Base-by-base conservation (phyloP, 2,329 filamentous ascomycete species). In the Apiospora marii region DNA sequence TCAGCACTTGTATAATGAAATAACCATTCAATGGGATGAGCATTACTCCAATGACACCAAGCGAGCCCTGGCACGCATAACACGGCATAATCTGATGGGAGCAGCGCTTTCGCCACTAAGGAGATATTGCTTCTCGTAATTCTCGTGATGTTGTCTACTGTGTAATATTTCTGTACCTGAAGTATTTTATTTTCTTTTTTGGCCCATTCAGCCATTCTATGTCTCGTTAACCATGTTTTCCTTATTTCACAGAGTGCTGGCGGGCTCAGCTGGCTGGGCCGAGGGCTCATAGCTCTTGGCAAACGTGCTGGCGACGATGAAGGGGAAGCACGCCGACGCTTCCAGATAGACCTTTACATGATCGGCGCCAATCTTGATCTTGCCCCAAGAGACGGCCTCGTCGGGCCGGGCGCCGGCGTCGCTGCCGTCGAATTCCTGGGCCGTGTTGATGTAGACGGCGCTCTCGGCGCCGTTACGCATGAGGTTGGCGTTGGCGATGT, bases 401-500 rank as follows among this genome's bases (percentile, higher is more conserved):
- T 99, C 96, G 5, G 96, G 96, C 71, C 96, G 88, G 4, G 96
- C 96, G 0, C 96, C 96, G 0, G 96, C 96, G 84, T 99, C 96
- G 78, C 95, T 98, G 3, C 96, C 96, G 81, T 99, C 96, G 81
- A 98, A 99, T 81, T 99, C 96, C 82, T 98, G 95, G 0, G 91
- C 96, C 0, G 96, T 99, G 83, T 99, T 99, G 83, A 99, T 94
- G 81, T 98, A 99, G 1, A 99, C 96, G 1, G 96, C 96, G 74
- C 94, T 96, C 82, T 99, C 96, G 22, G 96, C 96, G 1, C 96
- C 96, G 79, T 99, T 99, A 69, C 96, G 91, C 96, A 99, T 98
- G 78, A 99, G 83, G 78, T 95, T 98, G 2, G 96, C 96, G 81
- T 99, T 99, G 70, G 96, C 95, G 80, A 99, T 98, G 82, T 99